Base-by-base conservation (phyloP, 495 filamentous ascomycete genomes). In the Podospora conica region DNA sequence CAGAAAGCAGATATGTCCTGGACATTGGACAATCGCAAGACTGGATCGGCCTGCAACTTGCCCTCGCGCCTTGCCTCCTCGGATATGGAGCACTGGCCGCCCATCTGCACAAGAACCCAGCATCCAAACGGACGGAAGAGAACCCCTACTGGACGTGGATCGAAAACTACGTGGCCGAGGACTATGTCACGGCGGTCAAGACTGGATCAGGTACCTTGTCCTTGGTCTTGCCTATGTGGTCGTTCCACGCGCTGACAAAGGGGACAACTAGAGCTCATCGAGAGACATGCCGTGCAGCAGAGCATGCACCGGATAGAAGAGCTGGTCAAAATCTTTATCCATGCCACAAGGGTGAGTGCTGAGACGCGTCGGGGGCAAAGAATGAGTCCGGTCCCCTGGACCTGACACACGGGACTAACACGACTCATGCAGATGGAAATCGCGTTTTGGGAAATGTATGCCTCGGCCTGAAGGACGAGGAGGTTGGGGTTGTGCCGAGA, bases 131-230 rank as follows among this genome's bases (percentile, higher is more conserved):
- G 57, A 81, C 88, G 56, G 85, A 82, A 33, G 80, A 88, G 55
- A 96, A 96, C 74, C 78, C 77, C n/a, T 97, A 93, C 78, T 93
- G 88, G 88, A 84, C 88, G 60, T 97, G 93, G 93, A 90, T 97
- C 57, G 77, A 91, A 74, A 94, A 90, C 66, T 96, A 96, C 76
- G 85, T 89, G 12, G 88, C 86, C 6, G 87, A 90, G 18, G 90
- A 95, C 73, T 96, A 93, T 68, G 74, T 78, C 4, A 80, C 88
- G 57, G 89, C 91, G 9, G 87, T 94, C 48, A 79, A 77, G 64
- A 78, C 84, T 3, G 90, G 90, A 55, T 86, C 82, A 60, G 87
- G 91, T 91, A 74, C 78, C 80, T 80, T 21, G 61, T 11, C 21
- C 29, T 10, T 10, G 7, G 21, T 18, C 15, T 11, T 60, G 53